Conservation (phyloP, 2,329 filamentous ascomycete species). For the Ophiocordyceps robertsii region DNA sequence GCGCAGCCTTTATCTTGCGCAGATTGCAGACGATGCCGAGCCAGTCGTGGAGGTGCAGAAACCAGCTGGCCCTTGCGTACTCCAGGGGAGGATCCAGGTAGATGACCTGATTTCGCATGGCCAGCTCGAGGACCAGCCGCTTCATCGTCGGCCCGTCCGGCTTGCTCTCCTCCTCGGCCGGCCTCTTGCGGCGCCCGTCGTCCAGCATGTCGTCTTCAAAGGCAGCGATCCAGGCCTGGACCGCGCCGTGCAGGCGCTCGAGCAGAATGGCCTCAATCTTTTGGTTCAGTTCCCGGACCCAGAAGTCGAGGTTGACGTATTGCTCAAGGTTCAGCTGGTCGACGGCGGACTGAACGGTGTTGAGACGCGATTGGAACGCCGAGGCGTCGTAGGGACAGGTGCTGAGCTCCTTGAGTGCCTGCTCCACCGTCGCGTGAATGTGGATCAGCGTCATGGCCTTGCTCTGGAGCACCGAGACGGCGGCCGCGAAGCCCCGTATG, state of each 20-base stretch:
- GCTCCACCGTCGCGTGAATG: constrained; percentile 71
- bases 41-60: constrained; percentile 85
- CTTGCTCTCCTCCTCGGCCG: constrained; percentile 30
- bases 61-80: constrained; percentile 86
- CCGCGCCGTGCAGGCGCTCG: constrained; percentile 69
- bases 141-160: constrained; percentile 51
- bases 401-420: constrained; percentile 69
- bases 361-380: constrained; percentile 69
- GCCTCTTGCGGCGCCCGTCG: constrained; percentile 38
- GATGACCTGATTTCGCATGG: constrained; percentile 96
- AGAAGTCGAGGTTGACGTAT: constrained; percentile 82
- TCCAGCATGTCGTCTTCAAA: constrained; percentile 54
- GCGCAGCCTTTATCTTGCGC: constrained; percentile 84
- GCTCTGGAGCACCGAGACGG: constrained; percentile 74
- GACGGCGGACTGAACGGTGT: constrained; percentile 79
- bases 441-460: constrained; percentile 70
- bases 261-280: constrained; percentile 73
- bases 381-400: constrained; percentile 69
- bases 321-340: constrained; percentile 95
- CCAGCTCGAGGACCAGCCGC: constrained; percentile 76
- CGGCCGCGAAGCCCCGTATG: constrained; percentile 80
- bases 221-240: constrained; percentile 73
- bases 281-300: constrained; percentile 78
- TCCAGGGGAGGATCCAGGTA: constrained; percentile 90
- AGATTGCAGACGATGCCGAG: constrained; percentile 84